Evolutionary conservation across 2,329 filamentous ascomycete genomes (phyloP).

Genomic region (Calonectria pteridis): DNA sequence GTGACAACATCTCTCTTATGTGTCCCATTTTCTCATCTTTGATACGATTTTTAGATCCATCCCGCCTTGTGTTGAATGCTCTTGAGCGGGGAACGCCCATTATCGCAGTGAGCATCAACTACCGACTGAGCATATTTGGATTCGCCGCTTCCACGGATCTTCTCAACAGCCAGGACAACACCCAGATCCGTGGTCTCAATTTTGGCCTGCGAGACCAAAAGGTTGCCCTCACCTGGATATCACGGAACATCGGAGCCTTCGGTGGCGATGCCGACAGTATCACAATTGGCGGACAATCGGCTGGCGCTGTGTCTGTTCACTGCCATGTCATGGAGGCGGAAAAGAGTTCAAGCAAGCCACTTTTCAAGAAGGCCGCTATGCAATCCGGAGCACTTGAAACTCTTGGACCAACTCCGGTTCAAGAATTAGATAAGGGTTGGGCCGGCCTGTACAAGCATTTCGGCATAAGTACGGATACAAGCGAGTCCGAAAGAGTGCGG

Average conservation of each 20-base stretch:
- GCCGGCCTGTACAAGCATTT: not conserved
- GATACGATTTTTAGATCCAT: not conserved
- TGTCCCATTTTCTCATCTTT: not conserved
- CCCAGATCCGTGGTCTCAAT: not conserved
- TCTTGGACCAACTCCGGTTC: not conserved
- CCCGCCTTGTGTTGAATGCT: constrained; percentile 3
- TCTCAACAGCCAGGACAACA: not conserved
- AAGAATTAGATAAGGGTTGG: not conserved
- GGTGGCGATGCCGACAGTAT: not conserved
- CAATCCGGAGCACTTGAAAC: not conserved
- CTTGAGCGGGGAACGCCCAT: not conserved
- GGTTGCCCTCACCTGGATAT: constrained; percentile 1
- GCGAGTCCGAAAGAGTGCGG: not conserved
- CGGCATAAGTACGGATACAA: not conserved
- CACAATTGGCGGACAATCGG: not conserved
- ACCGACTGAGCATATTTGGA: not conserved
- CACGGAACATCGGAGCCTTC: constrained; percentile 8
- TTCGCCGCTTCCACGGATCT: constrained; percentile 9
- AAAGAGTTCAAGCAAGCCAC: not conserved
- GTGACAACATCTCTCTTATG: not conserved
- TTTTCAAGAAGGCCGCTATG: constrained; percentile 1
- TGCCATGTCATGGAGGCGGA: not conserved
- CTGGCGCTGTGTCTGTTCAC: not conserved
- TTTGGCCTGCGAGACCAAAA: constrained; percentile 18
- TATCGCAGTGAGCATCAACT: constrained; percentile 4